Percentiles rank a stretch among this genome's conserved stretches.
phyloP scores from a whole-genome alignment of 2,329 filamentous ascomycete genomes.

The Cadophora sp. region DNA sequence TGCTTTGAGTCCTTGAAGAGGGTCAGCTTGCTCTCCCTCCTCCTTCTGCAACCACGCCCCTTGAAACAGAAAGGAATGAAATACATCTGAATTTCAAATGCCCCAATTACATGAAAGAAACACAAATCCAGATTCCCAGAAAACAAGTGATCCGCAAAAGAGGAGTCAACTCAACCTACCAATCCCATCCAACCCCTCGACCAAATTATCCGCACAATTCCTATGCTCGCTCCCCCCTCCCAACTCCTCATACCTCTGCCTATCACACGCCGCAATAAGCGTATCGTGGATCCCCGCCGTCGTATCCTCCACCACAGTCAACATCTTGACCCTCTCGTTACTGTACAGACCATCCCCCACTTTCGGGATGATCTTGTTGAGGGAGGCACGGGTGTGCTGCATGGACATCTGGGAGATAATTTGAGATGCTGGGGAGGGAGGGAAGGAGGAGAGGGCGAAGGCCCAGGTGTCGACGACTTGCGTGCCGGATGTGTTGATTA shows the following conservation, averaged over 20 bases:
- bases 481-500: slow-evolving; percentile 35
- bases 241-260: slow-evolving; percentile 33
- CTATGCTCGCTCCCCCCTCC: slow-evolving; percentile 32
- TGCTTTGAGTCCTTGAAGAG: not conserved
- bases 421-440: slow-evolving; percentile 13
- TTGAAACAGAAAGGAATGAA: too few relatives aligned
- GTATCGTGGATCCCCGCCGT: slow-evolving; percentile 35
- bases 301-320: slow-evolving; percentile 35
- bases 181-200: slow-evolving; percentile 31
- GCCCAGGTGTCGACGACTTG: slow-evolving; percentile 40
- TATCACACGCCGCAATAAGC: slow-evolving; percentile 37
- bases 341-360: slow-evolving; percentile 32
- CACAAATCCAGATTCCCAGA: too few relatives aligned
- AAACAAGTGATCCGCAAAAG: too few relatives aligned
- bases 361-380: slow-evolving; percentile 33
- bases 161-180: slow-evolving; percentile 17
- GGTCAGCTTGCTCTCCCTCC: not conserved
- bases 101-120: too few relatives aligned
- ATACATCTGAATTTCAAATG: too few relatives aligned
- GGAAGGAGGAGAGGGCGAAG: slow-evolving; percentile 31
- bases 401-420: slow-evolving; percentile 35
- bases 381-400: slow-evolving; percentile 35
- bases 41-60: too few relatives aligned
- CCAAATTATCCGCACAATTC: slow-evolving; percentile 39
- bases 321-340: slow-evolving; percentile 32